Evolutionary conservation across 495 filamentous ascomycete genomes (phyloP), one percentile per base, ranked within the genome.

Genomic region (Amniculicola lignicola): DNA sequence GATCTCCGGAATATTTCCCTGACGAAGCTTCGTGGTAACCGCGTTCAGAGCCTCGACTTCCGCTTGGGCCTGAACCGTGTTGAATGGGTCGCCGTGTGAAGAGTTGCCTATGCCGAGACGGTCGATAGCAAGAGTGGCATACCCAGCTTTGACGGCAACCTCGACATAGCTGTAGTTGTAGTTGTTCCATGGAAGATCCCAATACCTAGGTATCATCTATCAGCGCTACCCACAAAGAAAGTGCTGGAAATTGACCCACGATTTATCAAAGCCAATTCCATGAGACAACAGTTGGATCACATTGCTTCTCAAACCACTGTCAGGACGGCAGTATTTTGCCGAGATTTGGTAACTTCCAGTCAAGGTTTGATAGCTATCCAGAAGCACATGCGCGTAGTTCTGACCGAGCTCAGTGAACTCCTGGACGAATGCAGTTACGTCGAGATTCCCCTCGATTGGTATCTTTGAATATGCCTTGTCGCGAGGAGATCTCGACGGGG

Each of bases 261-360:
- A 67, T 28, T 76, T 79, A 54, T 82, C 79, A 56, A 82, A 83
- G 12, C 78, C 80, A 61, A 83, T 73, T 28, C 83, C 82, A 62
- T 86, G 82, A 0, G 81, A 82, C 4, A 85, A 64, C 35, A 86
- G 54, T 62, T 85, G 82, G 6, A 85, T 63, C 1, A 62, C 68
- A 4, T 46, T 31, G 2, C 40, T 46, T 5, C 68, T 63, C 40
- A 63, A 67, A 3, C 64, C 69, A 10, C 51, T 66, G 40, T 67
- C 65, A 1, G 75, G 79, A 42, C 66, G 60, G 64, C 77, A 81
- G 63, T 74, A 79, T 6, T 69, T 71, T 1, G 74, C 74, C n/a
- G 57, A 68, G 59, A 81, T 75, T 12, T 72, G 57, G 64, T 75
- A 80, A 28, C 59, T 69, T n/a, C 74, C 75, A 3, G 60, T 52